Evolutionary conservation across 192 early-diverging fungal genomes (phyloP).

Genomic region (Mortierella claussenii): DNA sequence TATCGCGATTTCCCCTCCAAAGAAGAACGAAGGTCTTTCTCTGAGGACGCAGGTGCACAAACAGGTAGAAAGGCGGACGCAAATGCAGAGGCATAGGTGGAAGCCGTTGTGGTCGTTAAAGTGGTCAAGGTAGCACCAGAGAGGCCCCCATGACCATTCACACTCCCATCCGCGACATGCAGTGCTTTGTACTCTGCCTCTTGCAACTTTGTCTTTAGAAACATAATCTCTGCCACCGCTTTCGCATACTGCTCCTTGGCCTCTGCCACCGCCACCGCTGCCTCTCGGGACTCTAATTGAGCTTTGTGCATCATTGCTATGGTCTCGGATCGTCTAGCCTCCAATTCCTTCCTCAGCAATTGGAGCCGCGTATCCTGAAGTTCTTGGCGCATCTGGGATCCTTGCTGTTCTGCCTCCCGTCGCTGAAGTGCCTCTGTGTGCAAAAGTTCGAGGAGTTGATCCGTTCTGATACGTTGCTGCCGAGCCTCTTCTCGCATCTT

Average conservation of each 20-base stretch:
- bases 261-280: background rate
- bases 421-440: slow-evolving; percentile 16
- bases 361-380: background rate
- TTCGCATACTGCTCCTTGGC: slow-evolving; percentile 15
- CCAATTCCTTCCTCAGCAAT: slow-evolving; percentile 16
- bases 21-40: no score
- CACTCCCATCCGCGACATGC: no score
- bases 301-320: slow-evolving; percentile 34
- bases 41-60: no score
- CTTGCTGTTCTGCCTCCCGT: slow-evolving; percentile 3
- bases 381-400: background rate
- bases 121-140: no score
- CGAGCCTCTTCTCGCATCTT: slow-evolving; percentile 3
- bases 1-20: no score
- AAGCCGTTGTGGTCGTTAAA: no score
- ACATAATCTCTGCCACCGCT: slow-evolving; percentile 8
- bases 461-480: slow-evolving; percentile 10
- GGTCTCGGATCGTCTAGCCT: slow-evolving; percentile 14
- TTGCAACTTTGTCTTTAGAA: no score
- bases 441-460: slow-evolving; percentile 5
- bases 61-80: no score
- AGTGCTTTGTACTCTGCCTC: no score
- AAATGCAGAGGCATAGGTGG: no score
- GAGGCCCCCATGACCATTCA: no score
- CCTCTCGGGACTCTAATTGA: slow-evolving; percentile 6